Percentiles rank a stretch among this genome's conserved stretches.
These are phyloP conservation scores for Chrysoporthe puriensis DNA, from an alignment of 2,329 filamentous ascomycete species.

Conservation along the genomic window DNA sequence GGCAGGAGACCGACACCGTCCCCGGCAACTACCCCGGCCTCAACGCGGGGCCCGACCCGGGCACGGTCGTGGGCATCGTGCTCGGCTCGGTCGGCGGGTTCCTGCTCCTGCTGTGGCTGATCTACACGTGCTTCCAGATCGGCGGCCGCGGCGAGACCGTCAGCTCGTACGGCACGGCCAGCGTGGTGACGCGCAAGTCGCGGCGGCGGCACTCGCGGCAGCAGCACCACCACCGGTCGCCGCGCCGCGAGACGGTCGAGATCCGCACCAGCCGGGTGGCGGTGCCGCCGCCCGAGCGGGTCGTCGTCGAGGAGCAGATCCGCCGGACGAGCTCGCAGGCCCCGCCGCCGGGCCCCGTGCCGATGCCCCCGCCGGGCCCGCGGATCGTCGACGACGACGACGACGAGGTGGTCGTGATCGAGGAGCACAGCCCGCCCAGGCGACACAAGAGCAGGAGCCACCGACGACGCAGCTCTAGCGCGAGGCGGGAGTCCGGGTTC, in stretches of 20 bases:
- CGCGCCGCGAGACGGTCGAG: slow-evolving; percentile 36
- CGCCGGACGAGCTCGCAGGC: slow-evolving; percentile 27
- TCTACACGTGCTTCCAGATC: slow-evolving; percentile 39
- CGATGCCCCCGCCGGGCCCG: slow-evolving; percentile 31
- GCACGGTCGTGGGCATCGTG: slow-evolving; percentile 45
- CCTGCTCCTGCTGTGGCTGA: slow-evolving; percentile 39
- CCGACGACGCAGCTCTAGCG: slow-evolving; percentile 33
- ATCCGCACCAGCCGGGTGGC: slow-evolving; percentile 30
- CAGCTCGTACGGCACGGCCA: slow-evolving; percentile 32
- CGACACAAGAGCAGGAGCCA: slow-evolving; percentile 32
- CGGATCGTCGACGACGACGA: slow-evolving; percentile 33
- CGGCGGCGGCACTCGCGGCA: slow-evolving; percentile 30
- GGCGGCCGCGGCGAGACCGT: slow-evolving; percentile 32
- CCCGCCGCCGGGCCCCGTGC: slow-evolving; percentile 12
- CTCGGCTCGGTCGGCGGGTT: slow-evolving; percentile 50
- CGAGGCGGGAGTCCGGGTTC: slow-evolving; percentile 33
- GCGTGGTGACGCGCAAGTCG: slow-evolving; percentile 33
- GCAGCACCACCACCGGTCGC: slow-evolving; percentile 30
- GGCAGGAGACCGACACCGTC: slow-evolving; percentile 34
- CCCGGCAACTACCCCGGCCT: slow-evolving; percentile 38
- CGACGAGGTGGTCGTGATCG: slow-evolving; percentile 42
- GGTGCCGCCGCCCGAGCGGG: slow-evolving; percentile 30
- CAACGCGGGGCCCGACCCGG: slow-evolving; percentile 35
- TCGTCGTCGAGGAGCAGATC: slow-evolving; percentile 37
- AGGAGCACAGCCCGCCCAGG: slow-evolving; percentile 38